Evolutionary conservation across 2,329 filamentous ascomycete species (phyloP).

Genomic region (Talaromyces sp.): DNA sequence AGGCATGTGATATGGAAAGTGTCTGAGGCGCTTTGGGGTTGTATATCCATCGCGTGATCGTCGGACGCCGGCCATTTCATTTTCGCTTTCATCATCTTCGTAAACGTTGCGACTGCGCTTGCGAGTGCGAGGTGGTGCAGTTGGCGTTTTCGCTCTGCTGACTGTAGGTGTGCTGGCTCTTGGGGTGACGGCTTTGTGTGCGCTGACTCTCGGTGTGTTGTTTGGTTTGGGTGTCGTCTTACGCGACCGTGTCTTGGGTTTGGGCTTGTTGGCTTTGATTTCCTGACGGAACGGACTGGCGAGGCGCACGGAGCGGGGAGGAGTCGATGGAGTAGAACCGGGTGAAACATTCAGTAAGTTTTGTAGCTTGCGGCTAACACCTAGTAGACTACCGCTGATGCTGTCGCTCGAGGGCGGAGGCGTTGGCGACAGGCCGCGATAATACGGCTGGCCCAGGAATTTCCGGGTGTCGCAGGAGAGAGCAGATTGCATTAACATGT

Average conservation of each 20-base stretch:
- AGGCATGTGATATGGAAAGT: slow-evolving; percentile 41
- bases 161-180: neutral
- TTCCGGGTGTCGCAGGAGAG: slow-evolving; percentile 41
- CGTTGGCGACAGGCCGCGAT: slow-evolving; percentile 34
- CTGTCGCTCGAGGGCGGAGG: slow-evolving; percentile 35
- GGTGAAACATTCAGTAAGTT: slow-evolving; percentile 39
- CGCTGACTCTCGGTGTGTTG: neutral
- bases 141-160: slow-evolving; percentile 16
- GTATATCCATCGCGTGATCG: slow-evolving; percentile 25
- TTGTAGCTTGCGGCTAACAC: slow-evolving; percentile 40
- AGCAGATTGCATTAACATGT: slow-evolving; percentile 44
- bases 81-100: slow-evolving; percentile 22
- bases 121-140: slow-evolving; percentile 28
- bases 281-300: slow-evolving; percentile 36
- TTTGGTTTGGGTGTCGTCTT: slow-evolving; percentile 20
- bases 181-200: neutral
- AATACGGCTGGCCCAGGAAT: slow-evolving; percentile 28
- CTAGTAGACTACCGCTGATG: slow-evolving; percentile 35
- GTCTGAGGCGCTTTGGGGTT: slow-evolving; percentile 43
- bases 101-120: slow-evolving; percentile 35
- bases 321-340: slow-evolving; percentile 24
- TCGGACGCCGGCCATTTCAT: slow-evolving; percentile 10
- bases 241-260: slow-evolving; percentile 25
- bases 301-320: slow-evolving; percentile 33
- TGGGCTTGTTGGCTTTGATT: slow-evolving; percentile 1